Conservation (phyloP, 495 filamentous ascomycete genomes). For the Podospora australis region DNA sequence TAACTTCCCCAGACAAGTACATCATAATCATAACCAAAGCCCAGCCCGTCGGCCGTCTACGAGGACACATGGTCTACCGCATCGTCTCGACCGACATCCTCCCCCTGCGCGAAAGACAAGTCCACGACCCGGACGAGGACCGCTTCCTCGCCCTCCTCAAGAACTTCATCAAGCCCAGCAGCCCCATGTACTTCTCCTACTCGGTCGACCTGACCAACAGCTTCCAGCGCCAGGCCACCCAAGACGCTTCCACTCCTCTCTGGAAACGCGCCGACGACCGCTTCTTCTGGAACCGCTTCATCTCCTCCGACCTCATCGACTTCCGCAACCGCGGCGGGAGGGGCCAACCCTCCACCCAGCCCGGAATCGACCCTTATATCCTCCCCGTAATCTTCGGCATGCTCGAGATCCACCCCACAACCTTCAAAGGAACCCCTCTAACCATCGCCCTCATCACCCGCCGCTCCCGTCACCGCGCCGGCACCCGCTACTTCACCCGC, state of each 20-base stretch:
- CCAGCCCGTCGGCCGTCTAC: slow-evolving; percentile 79
- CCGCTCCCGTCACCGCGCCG: slow-evolving; percentile 75
- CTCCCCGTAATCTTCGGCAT: slow-evolving; percentile 92
- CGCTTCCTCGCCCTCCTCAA: slow-evolving; percentile 75
- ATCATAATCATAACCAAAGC: slow-evolving; percentile 94
- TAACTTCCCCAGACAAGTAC: slow-evolving; percentile 73
- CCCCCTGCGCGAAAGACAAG: slow-evolving; percentile 82
- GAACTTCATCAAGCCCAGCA: slow-evolving; percentile 66
- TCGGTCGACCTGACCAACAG: slow-evolving; percentile 89
- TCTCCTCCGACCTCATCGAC: slow-evolving; percentile 86
- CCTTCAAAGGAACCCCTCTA: slow-evolving; percentile 71
- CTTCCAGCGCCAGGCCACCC: slow-evolving; percentile 83
- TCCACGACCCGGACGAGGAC: slow-evolving; percentile 91
- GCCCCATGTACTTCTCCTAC: slow-evolving; percentile 98
- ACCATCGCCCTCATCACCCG: slow-evolving; percentile 85
- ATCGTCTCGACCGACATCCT: slow-evolving; percentile 87
- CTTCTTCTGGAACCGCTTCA: slow-evolving; percentile 97
- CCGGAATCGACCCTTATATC: slow-evolving; percentile 84
- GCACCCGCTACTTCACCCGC: slow-evolving; percentile 89
- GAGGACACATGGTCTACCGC: slow-evolving; percentile 91
- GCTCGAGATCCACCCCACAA: slow-evolving; percentile 76
- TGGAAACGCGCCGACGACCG: slow-evolving; percentile 94
- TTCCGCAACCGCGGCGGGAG: slow-evolving; percentile 53
- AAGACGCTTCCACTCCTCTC: slow-evolving; percentile 60
- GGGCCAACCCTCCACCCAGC: slow-evolving; percentile 59